A percentile compares a stretch with the other conserved stretches of the same genome.
Evolutionary conservation across 2,329 filamentous ascomycete species (phyloP).

Genomic region (Neofusicoccum cordaticola): DNA sequence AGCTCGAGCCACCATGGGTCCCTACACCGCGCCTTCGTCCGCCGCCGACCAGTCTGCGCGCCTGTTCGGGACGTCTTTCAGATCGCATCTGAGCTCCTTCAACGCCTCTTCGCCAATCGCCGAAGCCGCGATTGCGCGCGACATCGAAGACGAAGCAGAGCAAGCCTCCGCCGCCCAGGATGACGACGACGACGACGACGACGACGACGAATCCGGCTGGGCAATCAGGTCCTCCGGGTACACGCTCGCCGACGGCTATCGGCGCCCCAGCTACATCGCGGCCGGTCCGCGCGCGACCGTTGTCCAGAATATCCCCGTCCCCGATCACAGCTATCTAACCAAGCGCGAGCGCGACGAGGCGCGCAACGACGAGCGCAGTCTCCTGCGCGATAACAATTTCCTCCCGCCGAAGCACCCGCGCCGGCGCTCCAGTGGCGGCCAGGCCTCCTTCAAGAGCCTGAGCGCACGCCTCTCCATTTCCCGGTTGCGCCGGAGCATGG

Average conservation of each 20-base stretch:
- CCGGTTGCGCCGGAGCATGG: constrained; percentile 29
- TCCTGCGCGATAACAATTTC: constrained; percentile 59
- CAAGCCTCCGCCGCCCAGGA: not conserved
- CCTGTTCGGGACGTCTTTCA: constrained; percentile 19
- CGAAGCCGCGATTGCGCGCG: constrained; percentile 37
- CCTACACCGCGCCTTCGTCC: not conserved
- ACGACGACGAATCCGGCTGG: constrained; percentile 43
- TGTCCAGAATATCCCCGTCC: constrained; percentile 58
- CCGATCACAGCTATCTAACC: constrained; percentile 46
- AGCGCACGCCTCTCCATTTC: constrained; percentile 30
- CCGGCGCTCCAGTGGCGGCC: constrained; percentile 29
- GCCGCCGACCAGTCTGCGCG: constrained; percentile 5
- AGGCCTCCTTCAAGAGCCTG: constrained; percentile 24
- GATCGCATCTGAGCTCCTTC: constrained; percentile 22
- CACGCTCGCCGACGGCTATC: constrained; percentile 64
- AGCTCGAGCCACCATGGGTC: constrained; percentile 1
- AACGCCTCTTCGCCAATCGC: constrained; percentile 32
- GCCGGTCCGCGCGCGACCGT: constrained; percentile 69
- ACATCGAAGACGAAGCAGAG: constrained; percentile 31
- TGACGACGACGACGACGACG: constrained; percentile 44
- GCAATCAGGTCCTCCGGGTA: constrained; percentile 40
- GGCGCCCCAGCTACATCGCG: constrained; percentile 73
- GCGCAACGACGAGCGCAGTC: constrained; percentile 55
- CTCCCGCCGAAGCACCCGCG: constrained; percentile 53
- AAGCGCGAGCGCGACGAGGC: constrained; percentile 54